Base-by-base conservation (phyloP, 2,329 filamentous ascomycete species). In the Arthrinium puccinioides region DNA sequence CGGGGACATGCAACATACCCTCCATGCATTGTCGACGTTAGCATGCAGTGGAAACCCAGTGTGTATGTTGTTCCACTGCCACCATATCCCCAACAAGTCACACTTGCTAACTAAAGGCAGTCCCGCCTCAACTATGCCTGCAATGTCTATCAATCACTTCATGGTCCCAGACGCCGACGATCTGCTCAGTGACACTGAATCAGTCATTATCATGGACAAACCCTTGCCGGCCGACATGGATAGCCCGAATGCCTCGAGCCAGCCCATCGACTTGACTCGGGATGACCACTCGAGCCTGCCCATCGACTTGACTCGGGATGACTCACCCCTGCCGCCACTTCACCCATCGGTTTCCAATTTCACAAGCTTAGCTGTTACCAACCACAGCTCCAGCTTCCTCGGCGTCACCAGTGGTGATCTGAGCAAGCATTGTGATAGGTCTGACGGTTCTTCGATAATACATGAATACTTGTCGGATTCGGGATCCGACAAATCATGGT, bases 11-110 rank as follows among this genome's bases (percentile, higher is more conserved):
- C 57, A 24, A 50, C 55, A 2, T 69, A 62, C 32, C 60, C 56
- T 4, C 62, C 66, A 3, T 66, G 59, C 27, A 46, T 47, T 5
- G 55, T 70, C 37, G 47, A 56, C 23, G 55, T 63, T 7, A 41
- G 43, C 4, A 43, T 64, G 14, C 56, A 25, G 14, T 29, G 9
- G 24, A n/a, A n/a, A n/a, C 34, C 13, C 36, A 39, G 49, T 50
- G 43, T 35, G 51, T 35, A 13, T 16, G 11, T 32, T 10, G n/a
- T n/a, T n/a, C n/a, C 2, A 6, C 25, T 6, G 5, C 6, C 6
- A 18, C 19, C 5, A 23, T 15, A 11, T 23, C 7, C 21, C n/a
- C 4, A 9, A 14, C 15, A 23, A 4, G 4, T 8, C 20, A 11
- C 9, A 7, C 14, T 25, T 30, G 29, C 40, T 51, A 35, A 51